phyloP scores from a whole-genome alignment of 1,139 yeast species.

The Magnusiomyces tetraspermus region DNA sequence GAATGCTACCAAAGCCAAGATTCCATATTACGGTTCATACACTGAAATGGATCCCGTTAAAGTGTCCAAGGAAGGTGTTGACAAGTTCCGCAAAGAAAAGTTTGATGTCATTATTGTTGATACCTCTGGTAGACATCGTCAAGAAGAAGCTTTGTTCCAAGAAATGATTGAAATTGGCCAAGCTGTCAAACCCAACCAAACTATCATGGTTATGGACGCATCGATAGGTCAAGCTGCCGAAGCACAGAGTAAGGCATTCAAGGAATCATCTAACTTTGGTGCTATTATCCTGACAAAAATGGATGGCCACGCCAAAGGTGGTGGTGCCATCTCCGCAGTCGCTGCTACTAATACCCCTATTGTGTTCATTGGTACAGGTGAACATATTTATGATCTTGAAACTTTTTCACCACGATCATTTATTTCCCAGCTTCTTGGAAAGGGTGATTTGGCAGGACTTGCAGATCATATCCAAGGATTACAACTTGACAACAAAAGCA shows the following conservation, averaged over 20 bases:
- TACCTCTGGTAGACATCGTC: slow-evolving; percentile 97
- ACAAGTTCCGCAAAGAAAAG: slow-evolving; percentile 79
- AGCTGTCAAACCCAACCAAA: slow-evolving; percentile 81
- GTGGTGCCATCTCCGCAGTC: slow-evolving; percentile 98
- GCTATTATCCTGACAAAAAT: slow-evolving; percentile 90
- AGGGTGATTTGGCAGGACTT: slow-evolving; percentile 89
- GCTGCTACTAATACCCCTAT: slow-evolving; percentile 97
- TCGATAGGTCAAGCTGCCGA: slow-evolving; percentile 98
- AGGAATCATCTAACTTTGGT: slow-evolving; percentile 87
- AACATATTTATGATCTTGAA: slow-evolving; percentile 89
- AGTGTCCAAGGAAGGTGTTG: slow-evolving; percentile 87
- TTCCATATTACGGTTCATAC: slow-evolving; percentile 92
- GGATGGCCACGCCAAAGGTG: slow-evolving; percentile 99
- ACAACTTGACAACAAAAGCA: slow-evolving; percentile 83
- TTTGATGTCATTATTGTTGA: slow-evolving; percentile 93
- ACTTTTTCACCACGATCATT: slow-evolving; percentile 84
- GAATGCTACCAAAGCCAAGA: slow-evolving; percentile 89
- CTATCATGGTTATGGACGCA: slow-evolving; percentile 96
- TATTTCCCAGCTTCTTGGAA: slow-evolving; percentile 81
- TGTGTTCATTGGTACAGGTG: slow-evolving; percentile 96
- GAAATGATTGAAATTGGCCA: slow-evolving; percentile 92
- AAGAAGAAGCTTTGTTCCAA: slow-evolving; percentile 80
- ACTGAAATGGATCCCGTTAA: slow-evolving; percentile 93
- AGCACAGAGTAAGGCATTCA: slow-evolving; percentile 86
- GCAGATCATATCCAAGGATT: slow-evolving; percentile 89